Conservation (phyloP, 495 filamentous ascomycete species). For the Neurospora discreta region DNA sequence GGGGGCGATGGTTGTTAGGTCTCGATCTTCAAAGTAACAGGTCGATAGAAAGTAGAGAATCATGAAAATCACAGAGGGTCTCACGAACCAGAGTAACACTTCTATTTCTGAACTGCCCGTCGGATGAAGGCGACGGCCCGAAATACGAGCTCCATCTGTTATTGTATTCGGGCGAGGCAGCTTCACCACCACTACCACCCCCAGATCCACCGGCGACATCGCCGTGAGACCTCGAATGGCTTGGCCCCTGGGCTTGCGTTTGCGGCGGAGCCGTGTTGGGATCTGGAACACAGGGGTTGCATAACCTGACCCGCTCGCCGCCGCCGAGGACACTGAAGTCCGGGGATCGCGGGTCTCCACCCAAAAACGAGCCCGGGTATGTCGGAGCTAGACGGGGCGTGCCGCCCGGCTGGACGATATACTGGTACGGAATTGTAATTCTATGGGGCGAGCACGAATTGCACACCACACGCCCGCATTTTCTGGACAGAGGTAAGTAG, state of each 20-base stretch:
- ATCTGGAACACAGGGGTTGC: slow-evolving; percentile 91
- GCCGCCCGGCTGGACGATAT: slow-evolving; percentile 75
- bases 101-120: slow-evolving; percentile 26
- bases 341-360: slow-evolving; percentile 35
- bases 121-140: slow-evolving; percentile 7
- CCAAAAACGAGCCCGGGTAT: slow-evolving; percentile 17
- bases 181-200: background rate
- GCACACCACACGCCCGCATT: slow-evolving; percentile 93
- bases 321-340: slow-evolving; percentile 45
- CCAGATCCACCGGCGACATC: background rate
- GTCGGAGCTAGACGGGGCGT: slow-evolving; percentile 32
- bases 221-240: slow-evolving; percentile 22
- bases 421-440: slow-evolving; percentile 88
- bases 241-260: slow-evolving; percentile 11
- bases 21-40: background rate
- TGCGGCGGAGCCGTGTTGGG: slow-evolving; percentile 62
- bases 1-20: background rate
- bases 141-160: slow-evolving; percentile 17
- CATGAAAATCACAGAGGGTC: background rate
- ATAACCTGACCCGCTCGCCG: slow-evolving; percentile 80
- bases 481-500: slow-evolving; percentile 37
- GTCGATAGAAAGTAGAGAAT: background rate
- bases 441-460: slow-evolving; percentile 83
- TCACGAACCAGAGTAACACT: slow-evolving; percentile 35
- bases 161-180: background rate